Conservation (phyloP, 2,329 filamentous ascomycete species). For the Fusarium udum region DNA sequence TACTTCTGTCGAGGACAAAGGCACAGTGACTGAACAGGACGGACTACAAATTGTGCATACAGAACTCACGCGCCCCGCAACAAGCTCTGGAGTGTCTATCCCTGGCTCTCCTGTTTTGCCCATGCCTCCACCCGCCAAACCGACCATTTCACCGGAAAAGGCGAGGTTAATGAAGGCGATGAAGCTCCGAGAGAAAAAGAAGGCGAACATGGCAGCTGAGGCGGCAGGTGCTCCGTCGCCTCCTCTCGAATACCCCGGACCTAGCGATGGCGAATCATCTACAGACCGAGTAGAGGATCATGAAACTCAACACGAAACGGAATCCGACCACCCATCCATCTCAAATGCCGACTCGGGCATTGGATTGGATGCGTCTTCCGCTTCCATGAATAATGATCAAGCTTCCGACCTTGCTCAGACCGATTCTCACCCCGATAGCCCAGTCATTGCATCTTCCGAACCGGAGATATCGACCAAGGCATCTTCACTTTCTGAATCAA, state of each 20-base stretch:
- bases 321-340: slow-evolving; percentile 45
- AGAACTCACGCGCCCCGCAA: slow-evolving; percentile 50
- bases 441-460: slow-evolving; percentile 63
- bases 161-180: slow-evolving; percentile 92
- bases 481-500: slow-evolving; percentile 71
- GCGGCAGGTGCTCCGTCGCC: slow-evolving; percentile 33
- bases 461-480: slow-evolving; percentile 69
- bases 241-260: slow-evolving; percentile 25
- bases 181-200: slow-evolving; percentile 85
- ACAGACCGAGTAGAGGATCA: slow-evolving; percentile 38
- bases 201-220: slow-evolving; percentile 46
- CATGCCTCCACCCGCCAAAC: slow-evolving; percentile 55
- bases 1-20: slow-evolving; percentile 51
- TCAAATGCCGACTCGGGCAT: slow-evolving; percentile 65
- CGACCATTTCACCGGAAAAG: slow-evolving; percentile 84
- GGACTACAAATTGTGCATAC: slow-evolving; percentile 38
- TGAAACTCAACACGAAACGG: slow-evolving; percentile 33
- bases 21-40: slow-evolving; percentile 49
- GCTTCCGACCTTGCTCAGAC: slow-evolving; percentile 58
- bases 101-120: slow-evolving; percentile 50
- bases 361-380: slow-evolving; percentile 58
- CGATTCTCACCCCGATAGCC: slow-evolving; percentile 68
- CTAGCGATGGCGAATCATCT: slow-evolving; percentile 34
- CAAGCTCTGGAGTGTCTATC: slow-evolving; percentile 57
- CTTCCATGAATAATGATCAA: slow-evolving; percentile 56